Evolutionary conservation across 106 monocot species (phyloP), one percentile per base, ranked within the genome.

Genomic region (Amphibolis antarctica): DNA sequence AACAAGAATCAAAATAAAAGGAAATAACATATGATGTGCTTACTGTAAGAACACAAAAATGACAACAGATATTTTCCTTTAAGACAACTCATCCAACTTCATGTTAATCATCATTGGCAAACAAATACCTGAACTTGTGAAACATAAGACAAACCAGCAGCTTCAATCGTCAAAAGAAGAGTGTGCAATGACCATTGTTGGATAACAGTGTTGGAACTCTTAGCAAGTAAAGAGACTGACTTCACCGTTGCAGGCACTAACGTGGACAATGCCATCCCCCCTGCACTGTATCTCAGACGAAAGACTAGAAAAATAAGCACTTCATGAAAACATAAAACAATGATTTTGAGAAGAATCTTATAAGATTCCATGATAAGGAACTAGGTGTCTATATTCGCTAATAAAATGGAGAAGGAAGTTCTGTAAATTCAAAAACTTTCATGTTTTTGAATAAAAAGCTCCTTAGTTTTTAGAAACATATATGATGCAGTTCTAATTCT

Each of bases 161-260:
- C 98, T 75, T 99, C 98, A 71, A 99, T 91, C 31, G 85, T 86
- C 65, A 99, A 82, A 64, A 91, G 85, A 77, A 99, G 81, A 68
- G 98, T 80, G 79, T 99, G 88, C 76, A 99, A 77, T 28, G 88
- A 68, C 98, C 91, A 99, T 49, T 80, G 72, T 62, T 91, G 98
- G 36, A 88, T 54, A 49, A 55, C 71, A 67, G 80, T 62, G 85
- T 85, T 90, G 44, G 91, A 75, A 81, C 80, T 83, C 68, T 74
- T 90, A 30, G 87, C 75, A 54, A 91, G 75, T 15, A 55, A 65
- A 68, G 82, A 98, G 64, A 98, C 42, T 52, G 91, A 82, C 63
- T 23, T 98, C 24, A 90, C 98, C 51, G 91, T 85, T 44, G 79
- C 65, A 60, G 87, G 86, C 28, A 98, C 98, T 28, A 98, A 68